Evolutionary conservation across 768 basidiomycete genomes (phyloP).

Genomic region (Serendipita sp.): DNA sequence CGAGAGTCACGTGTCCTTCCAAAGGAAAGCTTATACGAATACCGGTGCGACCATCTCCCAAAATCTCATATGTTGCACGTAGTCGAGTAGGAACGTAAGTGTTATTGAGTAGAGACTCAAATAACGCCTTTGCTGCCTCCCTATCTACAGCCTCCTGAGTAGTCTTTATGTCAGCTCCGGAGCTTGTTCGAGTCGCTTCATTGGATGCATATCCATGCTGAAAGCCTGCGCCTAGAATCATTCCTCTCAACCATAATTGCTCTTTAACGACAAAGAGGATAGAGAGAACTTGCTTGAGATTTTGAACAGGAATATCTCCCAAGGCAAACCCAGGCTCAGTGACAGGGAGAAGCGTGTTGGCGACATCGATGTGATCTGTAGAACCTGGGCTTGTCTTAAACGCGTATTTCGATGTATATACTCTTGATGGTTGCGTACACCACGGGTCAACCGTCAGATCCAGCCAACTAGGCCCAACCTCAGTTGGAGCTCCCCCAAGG

Average conservation of each 20-base stretch:
- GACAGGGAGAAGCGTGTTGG: neutral
- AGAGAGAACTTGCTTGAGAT: neutral
- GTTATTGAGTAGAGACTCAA: neutral
- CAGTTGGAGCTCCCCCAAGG: neutral
- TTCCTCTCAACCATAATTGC: neutral
- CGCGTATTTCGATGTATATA: neutral
- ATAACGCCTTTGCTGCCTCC: neutral
- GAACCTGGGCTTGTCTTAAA: neutral
- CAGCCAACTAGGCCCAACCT: slow-evolving; percentile 1
- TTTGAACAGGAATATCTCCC: neutral
- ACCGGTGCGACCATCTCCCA: neutral
- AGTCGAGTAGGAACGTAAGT: neutral
- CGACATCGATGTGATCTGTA: neutral
- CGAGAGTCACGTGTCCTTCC: neutral
- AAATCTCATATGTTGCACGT: neutral
- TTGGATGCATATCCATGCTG: neutral
- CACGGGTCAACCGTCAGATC: neutral
- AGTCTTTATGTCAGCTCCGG: neutral
- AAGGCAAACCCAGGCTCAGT: neutral
- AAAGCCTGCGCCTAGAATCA: neutral
- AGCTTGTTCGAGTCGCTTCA: neutral
- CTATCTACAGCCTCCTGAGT: neutral
- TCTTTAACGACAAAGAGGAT: neutral
- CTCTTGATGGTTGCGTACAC: neutral
- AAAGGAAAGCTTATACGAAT: neutral